phyloP scores from a whole-genome alignment of 2,329 filamentous ascomycete genomes.

The Fragosphaeria purpurea region DNA sequence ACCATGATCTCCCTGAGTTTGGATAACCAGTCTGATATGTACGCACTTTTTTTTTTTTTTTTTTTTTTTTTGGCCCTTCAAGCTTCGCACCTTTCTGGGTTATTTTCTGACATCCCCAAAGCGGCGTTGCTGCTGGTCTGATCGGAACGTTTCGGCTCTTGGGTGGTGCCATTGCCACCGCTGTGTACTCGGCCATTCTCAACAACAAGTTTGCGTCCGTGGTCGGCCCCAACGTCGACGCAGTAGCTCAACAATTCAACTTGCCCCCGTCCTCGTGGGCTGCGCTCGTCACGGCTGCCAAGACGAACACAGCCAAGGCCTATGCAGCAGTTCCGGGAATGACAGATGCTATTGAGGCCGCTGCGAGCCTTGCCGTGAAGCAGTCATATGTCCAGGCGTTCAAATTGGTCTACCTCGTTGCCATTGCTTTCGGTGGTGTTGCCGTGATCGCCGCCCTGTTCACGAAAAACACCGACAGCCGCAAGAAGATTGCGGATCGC shows the following conservation, averaged over 20 bases:
- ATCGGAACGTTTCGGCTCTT: conserved; percentile 25
- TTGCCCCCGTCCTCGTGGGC: too few species aligned
- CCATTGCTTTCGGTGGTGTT: not conserved
- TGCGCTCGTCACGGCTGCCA: not conserved
- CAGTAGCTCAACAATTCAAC: too few species aligned
- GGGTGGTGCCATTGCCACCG: conserved; percentile 25
- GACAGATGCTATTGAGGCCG: not conserved
- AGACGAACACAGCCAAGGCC: not conserved
- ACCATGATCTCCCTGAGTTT: conserved; percentile 24
- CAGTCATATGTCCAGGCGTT: not conserved
- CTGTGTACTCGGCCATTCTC: conserved; percentile 26
- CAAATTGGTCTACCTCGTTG: not conserved
- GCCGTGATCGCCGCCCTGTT: not conserved
- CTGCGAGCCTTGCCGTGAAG: not conserved
- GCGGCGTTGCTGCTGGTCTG: conserved; percentile 25
- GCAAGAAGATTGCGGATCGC: too few species aligned
- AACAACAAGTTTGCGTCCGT: conserved; percentile 9
- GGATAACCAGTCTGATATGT: conserved; percentile 25
- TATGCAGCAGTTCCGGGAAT: not conserved
- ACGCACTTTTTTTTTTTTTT: not conserved
- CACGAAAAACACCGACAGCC: not conserved
- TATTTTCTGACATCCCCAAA: too few species aligned
- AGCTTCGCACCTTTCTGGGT: not conserved
- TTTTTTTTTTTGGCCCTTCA: not conserved
- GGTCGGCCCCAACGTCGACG: too few species aligned